These are phyloP conservation scores for Taiozyma sp. DNA, from an alignment of 1,139 yeast species.

Conservation along the genomic window DNA sequence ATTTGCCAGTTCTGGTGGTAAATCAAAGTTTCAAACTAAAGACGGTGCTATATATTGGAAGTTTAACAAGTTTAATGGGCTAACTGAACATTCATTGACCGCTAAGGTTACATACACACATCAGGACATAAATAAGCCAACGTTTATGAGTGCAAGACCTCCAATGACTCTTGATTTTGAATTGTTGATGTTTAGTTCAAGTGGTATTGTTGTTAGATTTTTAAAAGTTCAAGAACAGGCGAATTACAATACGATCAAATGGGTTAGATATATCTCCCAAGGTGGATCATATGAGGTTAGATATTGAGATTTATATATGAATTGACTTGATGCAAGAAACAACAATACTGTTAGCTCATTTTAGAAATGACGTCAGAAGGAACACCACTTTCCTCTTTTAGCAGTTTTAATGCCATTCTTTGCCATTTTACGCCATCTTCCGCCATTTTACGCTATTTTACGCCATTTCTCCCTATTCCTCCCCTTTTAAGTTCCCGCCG, in stretches of 20 bases:
- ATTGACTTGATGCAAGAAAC: too few relatives aligned
- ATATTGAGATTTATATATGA: constrained; percentile 24
- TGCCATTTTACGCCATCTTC: too few relatives aligned
- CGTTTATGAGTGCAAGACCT: constrained; percentile 46
- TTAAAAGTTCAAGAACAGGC: constrained; percentile 62
- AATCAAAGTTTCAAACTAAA: constrained; percentile 61
- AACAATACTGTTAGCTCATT: too few relatives aligned
- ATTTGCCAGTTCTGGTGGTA: constrained; percentile 53
- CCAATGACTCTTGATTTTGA: constrained; percentile 70
- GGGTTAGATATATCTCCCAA: constrained; percentile 75
- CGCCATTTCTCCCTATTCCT: too few relatives aligned
- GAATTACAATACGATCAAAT: constrained; percentile 70
- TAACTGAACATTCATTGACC: constrained; percentile 45
- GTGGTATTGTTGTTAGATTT: constrained; percentile 72
- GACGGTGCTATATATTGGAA: constrained; percentile 67
- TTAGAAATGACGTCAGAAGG: too few relatives aligned
- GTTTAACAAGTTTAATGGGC: constrained; percentile 63
- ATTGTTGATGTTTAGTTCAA: constrained; percentile 71
- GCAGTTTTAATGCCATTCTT: too few relatives aligned
- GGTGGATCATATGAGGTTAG: constrained; percentile 81
- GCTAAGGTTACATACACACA: constrained; percentile 20
- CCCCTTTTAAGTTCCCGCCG: too few relatives aligned
- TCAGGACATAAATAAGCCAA: constrained; percentile 16
- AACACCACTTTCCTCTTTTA: too few relatives aligned
- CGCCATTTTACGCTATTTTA: too few relatives aligned